Evolutionary conservation across 345 rosid genomes (phyloP).

Genomic region (Raphanus raphanistrum): DNA sequence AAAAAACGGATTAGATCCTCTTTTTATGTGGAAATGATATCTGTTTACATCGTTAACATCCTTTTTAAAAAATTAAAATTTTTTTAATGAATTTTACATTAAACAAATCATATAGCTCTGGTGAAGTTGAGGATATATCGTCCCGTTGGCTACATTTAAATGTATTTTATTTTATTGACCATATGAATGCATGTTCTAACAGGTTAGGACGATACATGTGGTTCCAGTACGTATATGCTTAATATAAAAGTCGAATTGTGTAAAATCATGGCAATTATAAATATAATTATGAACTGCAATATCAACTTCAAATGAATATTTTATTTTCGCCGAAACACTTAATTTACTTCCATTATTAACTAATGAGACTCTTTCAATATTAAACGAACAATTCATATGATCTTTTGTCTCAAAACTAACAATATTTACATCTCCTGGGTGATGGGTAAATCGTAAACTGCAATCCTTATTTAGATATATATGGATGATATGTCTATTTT

Average conservation of each 20-base stretch:
- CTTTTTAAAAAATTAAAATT: no score
- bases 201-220: background rate
- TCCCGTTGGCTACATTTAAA: background rate
- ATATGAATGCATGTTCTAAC: background rate
- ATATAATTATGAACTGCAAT: background rate
- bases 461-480: background rate
- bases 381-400: background rate
- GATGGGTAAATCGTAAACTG: background rate
- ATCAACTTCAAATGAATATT: background rate
- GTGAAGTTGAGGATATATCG: background rate
- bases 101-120: background rate
- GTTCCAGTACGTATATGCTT: background rate
- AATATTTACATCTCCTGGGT: background rate
- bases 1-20: background rate
- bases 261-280: background rate
- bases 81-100: background rate
- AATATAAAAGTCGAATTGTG: background rate
- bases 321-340: background rate
- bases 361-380: background rate
- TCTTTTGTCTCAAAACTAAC: background rate
- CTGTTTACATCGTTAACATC: background rate
- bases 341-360: background rate
- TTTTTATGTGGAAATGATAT: background rate
- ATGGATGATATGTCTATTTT: background rate
- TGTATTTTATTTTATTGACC: background rate